Evolutionary conservation across 257 asterid species (phyloP).

Genomic region (Plectranthus barbatus): DNA sequence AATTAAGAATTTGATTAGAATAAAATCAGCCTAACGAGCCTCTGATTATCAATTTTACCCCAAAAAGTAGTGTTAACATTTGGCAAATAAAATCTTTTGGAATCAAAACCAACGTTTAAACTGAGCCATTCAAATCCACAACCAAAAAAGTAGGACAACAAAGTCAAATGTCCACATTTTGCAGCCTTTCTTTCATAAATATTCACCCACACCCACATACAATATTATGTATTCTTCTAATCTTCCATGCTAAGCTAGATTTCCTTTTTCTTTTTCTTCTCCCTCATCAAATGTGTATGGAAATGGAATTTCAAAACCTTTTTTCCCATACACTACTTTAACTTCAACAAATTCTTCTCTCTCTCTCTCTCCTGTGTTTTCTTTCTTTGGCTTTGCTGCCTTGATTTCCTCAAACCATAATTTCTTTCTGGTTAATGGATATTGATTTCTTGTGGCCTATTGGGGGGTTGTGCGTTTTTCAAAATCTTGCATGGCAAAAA

Average conservation of each 20-base stretch:
- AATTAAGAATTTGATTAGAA: too few species aligned
- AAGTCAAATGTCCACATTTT: conserved; percentile 21
- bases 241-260: conserved; percentile 25
- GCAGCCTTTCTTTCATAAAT: conserved; percentile 18
- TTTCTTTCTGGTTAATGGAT: conserved; percentile 50
- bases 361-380: neutral
- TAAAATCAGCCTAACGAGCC: too few species aligned
- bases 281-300: conserved; percentile 17
- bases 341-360: conserved; percentile 11
- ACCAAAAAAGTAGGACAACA: conserved; percentile 10
- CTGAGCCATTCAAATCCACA: conserved; percentile 5
- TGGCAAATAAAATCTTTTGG: conserved; percentile 1
- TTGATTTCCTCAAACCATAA: neutral
- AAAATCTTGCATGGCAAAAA: conserved; percentile 60
- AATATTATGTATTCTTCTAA: conserved; percentile 9
- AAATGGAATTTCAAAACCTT: conserved; percentile 42
- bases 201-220: neutral
- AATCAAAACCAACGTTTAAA: neutral
- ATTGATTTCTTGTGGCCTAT: conserved; percentile 39
- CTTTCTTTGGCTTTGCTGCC: neutral
- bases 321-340: conserved; percentile 25
- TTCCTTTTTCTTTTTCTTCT: neutral
- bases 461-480: conserved; percentile 47
- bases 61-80: neutral
- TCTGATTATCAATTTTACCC: too few species aligned